These are phyloP conservation scores for Lentinus polychrous DNA, from an alignment of 1,284 basidiomycete species.

Conservation along the genomic window DNA sequence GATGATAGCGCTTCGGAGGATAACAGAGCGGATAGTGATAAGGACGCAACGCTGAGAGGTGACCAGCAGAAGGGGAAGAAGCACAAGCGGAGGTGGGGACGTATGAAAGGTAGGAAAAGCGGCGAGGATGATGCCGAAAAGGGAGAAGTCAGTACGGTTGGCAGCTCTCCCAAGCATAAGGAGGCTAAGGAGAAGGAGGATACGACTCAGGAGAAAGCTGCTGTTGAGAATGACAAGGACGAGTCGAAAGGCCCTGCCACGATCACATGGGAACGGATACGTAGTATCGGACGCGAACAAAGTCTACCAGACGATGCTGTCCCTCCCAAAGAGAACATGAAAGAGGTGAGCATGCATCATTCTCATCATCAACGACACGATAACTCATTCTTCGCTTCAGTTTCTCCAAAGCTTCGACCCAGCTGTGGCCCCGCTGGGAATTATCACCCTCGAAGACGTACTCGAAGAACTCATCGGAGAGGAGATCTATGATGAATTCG, in stretches of 20 bases:
- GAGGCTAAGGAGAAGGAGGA: constrained; percentile 6
- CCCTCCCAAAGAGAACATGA: constrained; percentile 57
- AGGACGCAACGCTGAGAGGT: constrained; percentile 12
- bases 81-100: background rate
- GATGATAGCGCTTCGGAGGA: constrained; percentile 21
- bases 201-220: constrained; percentile 5
- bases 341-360: constrained; percentile 46
- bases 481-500: constrained; percentile 86
- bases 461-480: constrained; percentile 89
- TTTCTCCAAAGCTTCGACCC: constrained; percentile 71
- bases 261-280: constrained; percentile 21
- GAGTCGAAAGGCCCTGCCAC: constrained; percentile 12
- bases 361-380: background rate
- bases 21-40: constrained; percentile 10
- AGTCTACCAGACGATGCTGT: constrained; percentile 79
- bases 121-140: constrained; percentile 1
- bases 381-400: constrained; percentile 22
- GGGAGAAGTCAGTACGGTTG: background rate
- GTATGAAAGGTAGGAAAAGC: background rate
- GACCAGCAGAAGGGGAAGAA: constrained; percentile 15
- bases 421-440: constrained; percentile 74
- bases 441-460: constrained; percentile 90
- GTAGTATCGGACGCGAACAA: constrained; percentile 53
- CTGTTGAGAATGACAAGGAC: background rate
- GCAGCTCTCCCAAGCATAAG: background rate